Evolutionary conservation across 2,329 filamentous ascomycete genomes (phyloP).

Genomic region (Fonsecaea erecta): DNA sequence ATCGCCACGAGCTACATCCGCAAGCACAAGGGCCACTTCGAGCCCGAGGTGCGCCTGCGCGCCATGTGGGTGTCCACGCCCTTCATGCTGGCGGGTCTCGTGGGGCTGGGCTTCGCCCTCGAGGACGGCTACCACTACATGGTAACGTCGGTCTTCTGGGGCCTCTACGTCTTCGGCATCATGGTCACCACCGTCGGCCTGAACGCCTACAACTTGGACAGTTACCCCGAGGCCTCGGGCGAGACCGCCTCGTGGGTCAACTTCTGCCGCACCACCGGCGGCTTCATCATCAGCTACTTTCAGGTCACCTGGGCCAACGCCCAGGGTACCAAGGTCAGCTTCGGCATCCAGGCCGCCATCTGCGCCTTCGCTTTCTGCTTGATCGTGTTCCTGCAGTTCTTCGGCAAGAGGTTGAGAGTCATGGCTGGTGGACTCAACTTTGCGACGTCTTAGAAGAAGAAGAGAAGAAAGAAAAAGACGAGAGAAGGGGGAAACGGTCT

Average conservation of each 20-base stretch:
- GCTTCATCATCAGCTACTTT: slow-evolving; percentile 56
- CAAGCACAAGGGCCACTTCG: slow-evolving; percentile 57
- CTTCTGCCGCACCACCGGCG: slow-evolving; percentile 54
- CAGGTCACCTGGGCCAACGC: slow-evolving; percentile 57
- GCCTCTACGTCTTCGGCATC: slow-evolving; percentile 52
- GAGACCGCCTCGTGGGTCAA: slow-evolving; percentile 61
- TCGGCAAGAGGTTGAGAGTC: slow-evolving; percentile 46
- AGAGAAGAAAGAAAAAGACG: too few relatives aligned
- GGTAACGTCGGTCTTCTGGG: slow-evolving; percentile 56
- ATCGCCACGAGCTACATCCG: slow-evolving; percentile 53
- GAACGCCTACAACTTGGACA: slow-evolving; percentile 59
- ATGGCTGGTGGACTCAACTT: slow-evolving; percentile 46
- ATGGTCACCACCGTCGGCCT: slow-evolving; percentile 51
- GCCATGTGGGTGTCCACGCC: slow-evolving; percentile 55
- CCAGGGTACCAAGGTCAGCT: slow-evolving; percentile 51
- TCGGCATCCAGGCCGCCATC: slow-evolving; percentile 55
- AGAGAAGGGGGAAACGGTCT: too few relatives aligned
- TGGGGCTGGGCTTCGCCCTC: slow-evolving; percentile 60
- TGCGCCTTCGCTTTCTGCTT: slow-evolving; percentile 46
- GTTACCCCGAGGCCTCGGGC: slow-evolving; percentile 60
- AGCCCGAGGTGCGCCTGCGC: slow-evolving; percentile 61
- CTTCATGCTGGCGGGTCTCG: slow-evolving; percentile 57
- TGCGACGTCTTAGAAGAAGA: slow-evolving; percentile 24
- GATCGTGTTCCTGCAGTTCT: slow-evolving; percentile 47
- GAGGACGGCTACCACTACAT: slow-evolving; percentile 59